These are phyloP conservation scores for Globisporangium paddicum DNA, from an alignment of 352 stramenopile species.

Conservation along the genomic window DNA sequence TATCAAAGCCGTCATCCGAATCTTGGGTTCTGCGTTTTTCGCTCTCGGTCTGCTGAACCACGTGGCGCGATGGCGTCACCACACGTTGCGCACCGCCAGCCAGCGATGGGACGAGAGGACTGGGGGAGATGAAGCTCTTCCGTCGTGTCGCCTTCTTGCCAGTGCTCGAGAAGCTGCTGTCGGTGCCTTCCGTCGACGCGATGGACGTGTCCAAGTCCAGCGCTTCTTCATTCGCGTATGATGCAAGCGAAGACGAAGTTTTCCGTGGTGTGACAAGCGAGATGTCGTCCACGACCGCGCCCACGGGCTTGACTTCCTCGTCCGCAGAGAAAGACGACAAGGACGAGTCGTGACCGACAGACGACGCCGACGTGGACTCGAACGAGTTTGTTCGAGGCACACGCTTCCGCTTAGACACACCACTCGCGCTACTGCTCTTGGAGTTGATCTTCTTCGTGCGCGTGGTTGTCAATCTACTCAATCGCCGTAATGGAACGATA, in stretches of 20 bases:
- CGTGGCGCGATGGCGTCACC: slow-evolving; percentile 35
- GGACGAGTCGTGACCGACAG: neutral
- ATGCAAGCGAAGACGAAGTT: neutral
- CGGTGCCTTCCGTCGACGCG: neutral
- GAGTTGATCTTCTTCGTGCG: neutral
- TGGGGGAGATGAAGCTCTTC: slow-evolving; percentile 51
- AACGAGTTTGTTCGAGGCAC: neutral
- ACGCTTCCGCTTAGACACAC: neutral
- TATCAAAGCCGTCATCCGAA: slow-evolving; percentile 15
- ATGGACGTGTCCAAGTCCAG: neutral
- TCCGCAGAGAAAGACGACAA: slow-evolving; percentile 5
- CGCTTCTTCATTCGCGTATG: neutral
- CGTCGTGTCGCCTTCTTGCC: slow-evolving; percentile 37
- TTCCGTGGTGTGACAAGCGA: slow-evolving; percentile 9
- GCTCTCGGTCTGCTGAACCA: neutral
- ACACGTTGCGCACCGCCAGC: slow-evolving; percentile 55
- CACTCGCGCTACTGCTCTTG: neutral
- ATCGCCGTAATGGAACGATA: neutral
- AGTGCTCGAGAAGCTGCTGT: slow-evolving; percentile 7
- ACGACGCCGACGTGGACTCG: neutral
- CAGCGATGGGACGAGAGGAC: slow-evolving; percentile 34
- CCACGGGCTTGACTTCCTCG: neutral
- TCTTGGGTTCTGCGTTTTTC: neutral
- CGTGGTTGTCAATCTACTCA: neutral
- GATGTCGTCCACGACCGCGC: neutral